Conservation (phyloP, 352 stramenopile species). For the Globisporangium camurandrum region DNA sequence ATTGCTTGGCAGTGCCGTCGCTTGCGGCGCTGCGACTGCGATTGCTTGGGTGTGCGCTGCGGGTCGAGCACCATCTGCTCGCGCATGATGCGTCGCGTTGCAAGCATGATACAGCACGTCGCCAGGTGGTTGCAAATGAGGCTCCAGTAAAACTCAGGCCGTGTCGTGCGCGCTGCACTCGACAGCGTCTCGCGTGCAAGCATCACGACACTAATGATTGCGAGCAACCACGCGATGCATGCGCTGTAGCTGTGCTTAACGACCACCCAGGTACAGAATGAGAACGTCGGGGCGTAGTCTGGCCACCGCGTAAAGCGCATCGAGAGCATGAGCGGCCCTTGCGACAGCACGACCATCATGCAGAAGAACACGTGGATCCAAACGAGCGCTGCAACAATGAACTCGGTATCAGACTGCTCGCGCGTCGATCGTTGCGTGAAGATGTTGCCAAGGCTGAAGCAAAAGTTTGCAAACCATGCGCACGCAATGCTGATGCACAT, state of each 20-base stretch:
- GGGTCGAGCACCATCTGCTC: conserved; percentile 2
- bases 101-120: conserved; percentile 1
- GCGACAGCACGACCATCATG: conserved; percentile 16
- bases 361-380: conserved; percentile 22
- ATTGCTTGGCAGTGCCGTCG: background rate
- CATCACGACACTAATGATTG: too few species aligned
- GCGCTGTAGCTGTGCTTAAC: background rate
- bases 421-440: conserved; percentile 12
- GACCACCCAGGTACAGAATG: conserved; percentile 13
- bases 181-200: background rate
- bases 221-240: conserved; percentile 1
- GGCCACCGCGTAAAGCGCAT: conserved; percentile 15
- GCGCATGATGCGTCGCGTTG: background rate
- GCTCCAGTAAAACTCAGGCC: conserved; percentile 4
- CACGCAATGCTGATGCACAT: conserved; percentile 15
- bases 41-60: too few species aligned
- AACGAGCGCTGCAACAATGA: conserved; percentile 18
- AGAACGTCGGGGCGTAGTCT: conserved; percentile 7
- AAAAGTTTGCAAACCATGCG: conserved; percentile 18
- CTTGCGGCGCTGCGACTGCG: background rate
- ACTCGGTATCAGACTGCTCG: conserved; percentile 10
- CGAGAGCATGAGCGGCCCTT: conserved; percentile 16
- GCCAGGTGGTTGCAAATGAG: conserved; percentile 1
- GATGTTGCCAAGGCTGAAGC: conserved; percentile 20
- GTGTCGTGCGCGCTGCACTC: background rate